A percentile compares a stretch with the other conserved stretches of the same genome.
Conservation (phyloP, 352 stramenopile genomes). For the Hyaloperonospora arabidopsidis region DNA sequence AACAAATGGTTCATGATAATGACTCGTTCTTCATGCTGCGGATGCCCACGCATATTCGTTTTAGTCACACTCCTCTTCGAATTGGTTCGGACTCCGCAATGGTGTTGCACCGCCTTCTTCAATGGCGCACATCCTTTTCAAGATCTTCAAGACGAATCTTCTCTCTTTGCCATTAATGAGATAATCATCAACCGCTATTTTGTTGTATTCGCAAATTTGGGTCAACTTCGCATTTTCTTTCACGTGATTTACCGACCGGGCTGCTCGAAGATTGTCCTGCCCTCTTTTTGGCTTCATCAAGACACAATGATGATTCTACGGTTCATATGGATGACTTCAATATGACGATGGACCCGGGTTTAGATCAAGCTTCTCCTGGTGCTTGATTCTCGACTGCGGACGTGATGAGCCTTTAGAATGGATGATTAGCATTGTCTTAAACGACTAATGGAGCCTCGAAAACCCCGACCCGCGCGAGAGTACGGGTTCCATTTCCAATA, state of each 20-base stretch:
- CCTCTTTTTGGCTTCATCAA: not conserved
- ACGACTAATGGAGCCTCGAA: not conserved
- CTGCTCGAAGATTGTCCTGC: not conserved
- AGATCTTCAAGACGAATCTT: not conserved
- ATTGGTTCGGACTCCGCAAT: not conserved
- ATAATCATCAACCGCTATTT: not conserved
- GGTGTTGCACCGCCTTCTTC: not conserved
- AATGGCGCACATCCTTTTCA: not conserved
- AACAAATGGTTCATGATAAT: not conserved
- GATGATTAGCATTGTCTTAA: not conserved
- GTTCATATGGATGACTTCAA: conserved; percentile 8
- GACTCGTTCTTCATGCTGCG: not conserved
- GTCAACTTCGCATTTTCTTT: not conserved
- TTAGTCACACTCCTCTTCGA: not conserved
- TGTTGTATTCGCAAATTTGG: not conserved
- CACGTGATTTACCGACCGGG: conserved; percentile 5
- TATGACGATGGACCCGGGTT: conserved; percentile 1
- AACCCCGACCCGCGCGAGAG: not conserved
- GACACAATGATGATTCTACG: not conserved
- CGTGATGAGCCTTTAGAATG: not conserved
- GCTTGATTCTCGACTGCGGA: not conserved
- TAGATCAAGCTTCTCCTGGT: not conserved
- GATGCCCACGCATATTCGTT: not conserved
- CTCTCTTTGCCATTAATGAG: not conserved
- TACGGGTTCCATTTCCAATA: not conserved